phyloP scores from a whole-genome alignment of 306 rosid genomes.

The Argentina anserina region DNA sequence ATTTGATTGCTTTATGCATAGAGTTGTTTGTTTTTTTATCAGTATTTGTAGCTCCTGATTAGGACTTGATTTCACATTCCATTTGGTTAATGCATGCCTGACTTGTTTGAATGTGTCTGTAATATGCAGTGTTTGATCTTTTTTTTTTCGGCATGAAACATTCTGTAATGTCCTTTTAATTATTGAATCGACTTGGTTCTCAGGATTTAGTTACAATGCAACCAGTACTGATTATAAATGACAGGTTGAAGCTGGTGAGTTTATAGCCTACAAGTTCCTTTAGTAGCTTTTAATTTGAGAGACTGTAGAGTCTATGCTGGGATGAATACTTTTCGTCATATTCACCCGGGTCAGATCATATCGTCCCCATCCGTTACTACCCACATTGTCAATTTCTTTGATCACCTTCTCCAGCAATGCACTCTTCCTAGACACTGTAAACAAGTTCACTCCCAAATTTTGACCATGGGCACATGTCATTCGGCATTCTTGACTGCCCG shows the following conservation, averaged over 20 bases:
- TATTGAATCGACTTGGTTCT: not conserved
- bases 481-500: conserved; percentile 57
- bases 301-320: not conserved
- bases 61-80: not conserved
- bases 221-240: not conserved
- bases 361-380: conserved; percentile 4
- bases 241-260: not conserved
- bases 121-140: not conserved
- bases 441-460: conserved; percentile 53
- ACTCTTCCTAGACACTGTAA: conserved; percentile 38
- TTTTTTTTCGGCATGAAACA: not conserved
- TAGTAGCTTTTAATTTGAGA: not conserved
- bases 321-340: not conserved
- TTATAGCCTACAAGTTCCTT: not conserved
- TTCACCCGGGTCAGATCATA: conserved; percentile 1
- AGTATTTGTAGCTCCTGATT: not conserved
- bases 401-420: conserved; percentile 39
- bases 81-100: not conserved
- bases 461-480: conserved; percentile 28
- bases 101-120: too few species aligned
- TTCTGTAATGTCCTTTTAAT: not conserved
- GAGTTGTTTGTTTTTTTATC: not conserved
- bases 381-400: conserved; percentile 41
- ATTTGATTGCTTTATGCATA: not conserved
- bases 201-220: not conserved